Evolutionary conservation across 805 yeast species (phyloP), one percentile per base, ranked within the genome.

Genomic region (Cyberlindnera misumaiensis): DNA sequence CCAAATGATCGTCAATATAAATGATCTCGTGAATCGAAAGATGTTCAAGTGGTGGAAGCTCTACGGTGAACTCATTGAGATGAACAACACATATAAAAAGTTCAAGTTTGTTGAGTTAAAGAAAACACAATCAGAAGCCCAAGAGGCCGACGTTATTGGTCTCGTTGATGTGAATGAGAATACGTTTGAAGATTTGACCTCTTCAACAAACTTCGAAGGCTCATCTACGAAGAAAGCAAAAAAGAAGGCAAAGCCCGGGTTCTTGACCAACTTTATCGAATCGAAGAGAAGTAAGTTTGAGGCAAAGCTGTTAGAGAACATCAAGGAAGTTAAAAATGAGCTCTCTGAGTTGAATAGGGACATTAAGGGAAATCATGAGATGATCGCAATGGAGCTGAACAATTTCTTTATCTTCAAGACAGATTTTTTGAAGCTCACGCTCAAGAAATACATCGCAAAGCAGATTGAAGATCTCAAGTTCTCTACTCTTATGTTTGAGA

Each of bases 331-430:
- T 16, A 65, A 70, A 34, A 55, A 59, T 25, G 63, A 62, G 30
- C 55, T 81, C 30, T 47, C 65, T 43, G 61, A 55, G 10, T 46
- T 80, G 32, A 73, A 70, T 43, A 43, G 52, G 14, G 75, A 68
- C 4, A 67, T 83, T 17, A 74, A 68, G 38, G 43, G 47, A 17
- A 68, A 62, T n/a, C 84, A 83, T 55, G 90, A 83, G 49, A 48
- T 56, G 2, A 46, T 81, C 3, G 88, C 89, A 1, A 70, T 75
- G 36, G 83, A 79, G 53, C 62, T 80, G 14, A 78, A 79, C 36
- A 73, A 70, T 36, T 80, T 73, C 43, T 59, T 81, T 46, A 65
- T 63, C 37, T 77, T 71, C 57, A 73, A 73, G 48, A 56, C 70
- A 3, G 55, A 56, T 1, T 65, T 73, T 41, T 42, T 73, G 30